Percentiles rank a stretch among this genome's conserved stretches.
Evolutionary conservation across 352 stramenopile species (phyloP).

Genomic region (Albugo laibachii): DNA sequence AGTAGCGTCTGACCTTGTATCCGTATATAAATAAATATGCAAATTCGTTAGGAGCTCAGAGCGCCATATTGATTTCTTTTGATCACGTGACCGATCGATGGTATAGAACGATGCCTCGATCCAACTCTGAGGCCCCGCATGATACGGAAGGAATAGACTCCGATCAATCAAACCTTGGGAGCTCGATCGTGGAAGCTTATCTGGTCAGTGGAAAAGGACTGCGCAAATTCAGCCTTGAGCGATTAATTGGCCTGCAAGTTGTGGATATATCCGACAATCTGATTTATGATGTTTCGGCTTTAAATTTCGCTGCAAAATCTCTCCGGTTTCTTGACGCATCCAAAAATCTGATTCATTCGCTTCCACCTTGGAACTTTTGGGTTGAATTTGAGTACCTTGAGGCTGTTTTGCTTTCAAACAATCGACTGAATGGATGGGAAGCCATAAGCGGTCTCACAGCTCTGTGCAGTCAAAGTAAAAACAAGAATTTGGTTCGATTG

Average conservation of each 20-base stretch:
- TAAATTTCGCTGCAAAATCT: conserved; percentile 17
- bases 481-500: conserved; percentile 2
- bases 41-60: too few species aligned
- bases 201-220: conserved; percentile 4
- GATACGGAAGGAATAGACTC: too few species aligned
- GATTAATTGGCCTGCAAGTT: conserved; percentile 32
- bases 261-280: conserved; percentile 42
- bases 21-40: too few species aligned
- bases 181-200: conserved; percentile 12
- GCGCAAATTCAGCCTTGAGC: conserved; percentile 2
- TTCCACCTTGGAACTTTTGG: conserved; percentile 34
- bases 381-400: conserved; percentile 18
- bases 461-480: not conserved
- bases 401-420: conserved; percentile 39
- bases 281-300: conserved; percentile 28
- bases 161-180: not conserved
- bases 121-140: too few species aligned
- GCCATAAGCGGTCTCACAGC: conserved; percentile 28
- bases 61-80: too few species aligned
- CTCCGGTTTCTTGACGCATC: conserved; percentile 37
- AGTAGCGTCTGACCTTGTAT: too few species aligned
- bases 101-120: too few species aligned
- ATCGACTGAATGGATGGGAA: conserved; percentile 23
- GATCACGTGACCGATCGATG: too few species aligned
- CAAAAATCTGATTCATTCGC: conserved; percentile 23